Conservation (phyloP, 2,329 filamentous ascomycete species). For the Exophiala sideris region DNA sequence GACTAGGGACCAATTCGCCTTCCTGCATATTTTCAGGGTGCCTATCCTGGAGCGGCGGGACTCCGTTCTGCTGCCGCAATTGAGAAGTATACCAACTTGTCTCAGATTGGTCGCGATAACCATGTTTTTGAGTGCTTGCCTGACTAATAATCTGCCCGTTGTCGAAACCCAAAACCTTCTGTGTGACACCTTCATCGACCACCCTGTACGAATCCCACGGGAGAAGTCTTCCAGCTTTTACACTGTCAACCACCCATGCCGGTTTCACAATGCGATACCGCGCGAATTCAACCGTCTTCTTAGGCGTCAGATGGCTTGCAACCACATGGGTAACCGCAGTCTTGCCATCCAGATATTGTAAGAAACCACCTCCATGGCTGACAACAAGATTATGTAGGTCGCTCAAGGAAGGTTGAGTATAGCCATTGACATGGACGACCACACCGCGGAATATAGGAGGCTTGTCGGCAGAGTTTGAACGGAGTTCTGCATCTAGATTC, state of each 20-base stretch:
- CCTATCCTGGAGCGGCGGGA: background rate
- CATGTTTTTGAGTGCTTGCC: conserved; percentile 54
- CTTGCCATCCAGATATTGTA: conserved; percentile 93
- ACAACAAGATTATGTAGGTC: conserved; percentile 86
- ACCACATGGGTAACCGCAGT: conserved; percentile 96
- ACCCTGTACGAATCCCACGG: conserved; percentile 85
- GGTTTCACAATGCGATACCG: conserved; percentile 91
- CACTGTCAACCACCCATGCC: conserved; percentile 88
- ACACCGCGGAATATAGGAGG: conserved; percentile 87
- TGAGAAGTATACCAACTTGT: conserved; percentile 79
- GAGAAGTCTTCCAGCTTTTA: conserved; percentile 73
- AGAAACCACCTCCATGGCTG: conserved; percentile 85
- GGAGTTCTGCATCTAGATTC: conserved; percentile 81
- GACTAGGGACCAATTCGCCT: background rate
- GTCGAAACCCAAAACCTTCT: conserved; percentile 69
- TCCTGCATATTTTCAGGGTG: background rate
- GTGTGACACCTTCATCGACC: conserved; percentile 76
- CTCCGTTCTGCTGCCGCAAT: conserved; percentile 38
- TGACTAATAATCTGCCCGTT: conserved; percentile 66
- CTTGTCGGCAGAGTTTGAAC: conserved; percentile 64
- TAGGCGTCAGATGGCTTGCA: conserved; percentile 82
- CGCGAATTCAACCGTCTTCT: conserved; percentile 85
- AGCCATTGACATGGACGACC: conserved; percentile 89
- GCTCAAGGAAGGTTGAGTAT: conserved; percentile 89
- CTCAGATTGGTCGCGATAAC: conserved; percentile 78